Conservation (phyloP, 1,284 basidiomycete genomes). For the Heterobasidion irregulare region DNA sequence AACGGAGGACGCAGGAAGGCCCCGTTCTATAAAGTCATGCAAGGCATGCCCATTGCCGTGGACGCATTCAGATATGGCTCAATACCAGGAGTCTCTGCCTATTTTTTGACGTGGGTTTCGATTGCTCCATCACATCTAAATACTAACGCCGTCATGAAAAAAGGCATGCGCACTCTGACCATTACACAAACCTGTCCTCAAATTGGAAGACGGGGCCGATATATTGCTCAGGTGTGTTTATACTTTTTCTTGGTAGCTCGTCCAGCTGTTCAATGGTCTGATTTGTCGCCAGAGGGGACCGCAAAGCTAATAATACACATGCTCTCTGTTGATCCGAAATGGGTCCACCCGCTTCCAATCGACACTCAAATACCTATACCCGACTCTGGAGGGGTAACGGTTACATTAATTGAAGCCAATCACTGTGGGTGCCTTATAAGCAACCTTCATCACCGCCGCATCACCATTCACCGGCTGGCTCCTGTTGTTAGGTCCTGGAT, state of each 20-base stretch:
- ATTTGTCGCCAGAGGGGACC: constrained; percentile 46
- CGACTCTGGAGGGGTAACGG: constrained; percentile 77
- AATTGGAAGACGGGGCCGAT: constrained; percentile 89
- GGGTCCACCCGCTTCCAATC: constrained; percentile 83
- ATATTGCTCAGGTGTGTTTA: constrained; percentile 69
- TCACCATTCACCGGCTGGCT: no score
- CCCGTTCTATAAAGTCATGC: constrained; percentile 93
- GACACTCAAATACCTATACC: constrained; percentile 71
- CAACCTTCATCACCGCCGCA: no score
- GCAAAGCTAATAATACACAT: constrained; percentile 88
- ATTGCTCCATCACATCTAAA: not conserved
- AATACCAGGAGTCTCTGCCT: constrained; percentile 84
- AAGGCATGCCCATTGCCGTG: constrained; percentile 95
- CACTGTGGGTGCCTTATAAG: constrained; percentile 53
- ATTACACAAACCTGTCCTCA: constrained; percentile 85
- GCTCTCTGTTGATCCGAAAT: constrained; percentile 80
- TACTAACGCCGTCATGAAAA: no score
- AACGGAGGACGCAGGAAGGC: constrained; percentile 65
- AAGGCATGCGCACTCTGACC: constrained; percentile 92
- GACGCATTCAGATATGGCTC: constrained; percentile 92
- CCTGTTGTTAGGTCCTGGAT: constrained; percentile 67
- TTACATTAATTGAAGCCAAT: constrained; percentile 95
- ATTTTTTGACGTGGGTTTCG: constrained; percentile 72
- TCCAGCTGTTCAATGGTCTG: not conserved
- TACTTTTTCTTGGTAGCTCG: not conserved